Base-by-base conservation (phyloP, 106 monocot species). In the Allium fistulosum region DNA sequence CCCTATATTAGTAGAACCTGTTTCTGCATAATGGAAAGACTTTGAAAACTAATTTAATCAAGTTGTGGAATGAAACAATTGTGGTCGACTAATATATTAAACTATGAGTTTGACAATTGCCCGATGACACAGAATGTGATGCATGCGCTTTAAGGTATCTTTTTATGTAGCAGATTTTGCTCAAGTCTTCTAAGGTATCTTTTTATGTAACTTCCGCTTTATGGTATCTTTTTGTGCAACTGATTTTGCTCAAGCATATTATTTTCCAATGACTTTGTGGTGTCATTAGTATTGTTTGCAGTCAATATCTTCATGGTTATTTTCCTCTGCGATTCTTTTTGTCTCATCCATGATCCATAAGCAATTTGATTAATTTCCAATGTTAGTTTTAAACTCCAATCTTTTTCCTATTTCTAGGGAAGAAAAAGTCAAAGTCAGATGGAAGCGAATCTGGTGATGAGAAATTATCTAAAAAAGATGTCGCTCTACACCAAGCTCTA, bases 401-500 rank as follows among this genome's bases (percentile, higher is more conserved):
- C n/a, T 46, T 55, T 15, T n/a, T 10, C 37, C 37, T 26, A 56
- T 48, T 66, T 46, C 9, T 60, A 88, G 88, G 85, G 26, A 85
- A 58, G 72, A 85, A 66, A 67, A 90, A 81, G 69, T 74, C 80
- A 26, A 92, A 79, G 46, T 77, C 89, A 68, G 73, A 81, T 85
- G 85, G 74, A 63, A 79, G 70, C 74, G 97, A 99, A 48, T 90
- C 84, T 69, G 80, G 87, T 49, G 92, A 87, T 48, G 90, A 99
- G 49, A 72, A 48, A 71, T 11, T 90, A 62, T 99, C 92, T 14
- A 90, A 87, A 72, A 92, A 84, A 76, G 97, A 99, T 59, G 64
- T 87, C 47, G 97, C 97, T 71, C 58, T 99, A 59, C 86, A 92
- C 55, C 81, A 89, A 69, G 97, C 97, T 11, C 65, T 99, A 65